Base-by-base conservation (phyloP, 2,329 filamentous ascomycete species). In the Nannizzia gypsea region DNA sequence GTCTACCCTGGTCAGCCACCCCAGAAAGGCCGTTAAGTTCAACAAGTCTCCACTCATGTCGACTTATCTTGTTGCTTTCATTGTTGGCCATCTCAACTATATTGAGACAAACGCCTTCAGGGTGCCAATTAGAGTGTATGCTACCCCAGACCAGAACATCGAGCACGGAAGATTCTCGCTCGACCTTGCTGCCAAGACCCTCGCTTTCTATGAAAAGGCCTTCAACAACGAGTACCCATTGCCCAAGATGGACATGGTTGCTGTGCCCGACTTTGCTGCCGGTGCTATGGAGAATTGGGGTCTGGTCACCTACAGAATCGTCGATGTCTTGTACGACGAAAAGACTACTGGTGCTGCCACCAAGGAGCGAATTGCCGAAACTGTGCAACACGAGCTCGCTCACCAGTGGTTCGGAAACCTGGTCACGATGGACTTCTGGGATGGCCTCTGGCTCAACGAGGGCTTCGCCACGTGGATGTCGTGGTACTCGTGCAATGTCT, bases 201-300 rank as follows among this genome's bases (percentile, higher is more conserved):
- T 97, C 34, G 88, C 85, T 28, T 97, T 96, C 73, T 97, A 97
- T 76, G 92, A 97, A 74, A 90, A 95, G 76, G 88, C 90, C 1
- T 97, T 97, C 66, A 88, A 88, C 66, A 91, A 85, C 72, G 79
- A 87, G 34, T 96, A 93, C 70, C 90, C 90, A 5, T 78, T 95
- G 46, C 90, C 90, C 58, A 95, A 95, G 81, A 93, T 95, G 88
- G 90, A 95, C 74, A 93, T 95, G 87, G 86, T 95, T 66, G 91
- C 92, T 50, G 91, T 97, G 69, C 92, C 92, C 15, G 92, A 97
- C 72, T 97, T 97, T 72, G 90, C 90, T 57, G 90, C 90, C 56
- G 92, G 92, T 63, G 92, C 91, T 62, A 96, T 97, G 91, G 91
- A 97, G 80, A 97, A 97, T 74, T 97, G 92, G 92, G 92, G 92